phyloP scores from a whole-genome alignment of 306 rosid species.

The Glycyrrhiza uralensis region DNA sequence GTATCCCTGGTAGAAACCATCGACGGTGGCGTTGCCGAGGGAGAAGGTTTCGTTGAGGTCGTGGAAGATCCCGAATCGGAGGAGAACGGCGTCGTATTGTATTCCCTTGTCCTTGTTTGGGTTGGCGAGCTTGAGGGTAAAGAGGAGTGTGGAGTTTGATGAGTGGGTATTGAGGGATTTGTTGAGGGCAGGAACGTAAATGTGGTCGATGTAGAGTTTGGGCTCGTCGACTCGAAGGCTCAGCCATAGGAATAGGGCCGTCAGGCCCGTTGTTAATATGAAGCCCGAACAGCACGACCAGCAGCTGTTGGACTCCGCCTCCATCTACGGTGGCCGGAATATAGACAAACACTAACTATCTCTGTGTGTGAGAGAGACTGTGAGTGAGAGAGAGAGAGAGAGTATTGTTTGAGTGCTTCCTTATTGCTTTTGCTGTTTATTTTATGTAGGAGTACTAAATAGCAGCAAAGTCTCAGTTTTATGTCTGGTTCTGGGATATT shows the following conservation, averaged over 20 bases:
- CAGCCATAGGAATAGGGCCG: slow-evolving; percentile 47
- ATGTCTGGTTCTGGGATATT: too few relatives aligned
- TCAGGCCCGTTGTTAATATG: slow-evolving; percentile 30
- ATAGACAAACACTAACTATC: neutral
- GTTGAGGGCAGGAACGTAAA: slow-evolving; percentile 77
- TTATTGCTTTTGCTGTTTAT: neutral
- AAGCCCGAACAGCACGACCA: slow-evolving; percentile 34
- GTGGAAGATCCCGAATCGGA: slow-evolving; percentile 24
- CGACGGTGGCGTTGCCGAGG: slow-evolving; percentile 28
- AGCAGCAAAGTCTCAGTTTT: too few relatives aligned
- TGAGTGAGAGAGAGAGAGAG: neutral
- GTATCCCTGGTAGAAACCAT: slow-evolving; percentile 69
- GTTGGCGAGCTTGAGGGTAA: slow-evolving; percentile 40
- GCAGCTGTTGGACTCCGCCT: slow-evolving; percentile 1
- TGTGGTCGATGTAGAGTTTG: slow-evolving; percentile 32
- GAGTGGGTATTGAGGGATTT: slow-evolving; percentile 34
- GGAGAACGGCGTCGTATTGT: slow-evolving; percentile 50
- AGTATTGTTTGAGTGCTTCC: neutral
- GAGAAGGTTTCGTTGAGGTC: slow-evolving; percentile 1
- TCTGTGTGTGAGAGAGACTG: neutral
- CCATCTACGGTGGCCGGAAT: slow-evolving; percentile 28
- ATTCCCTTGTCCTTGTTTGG: slow-evolving; percentile 71
- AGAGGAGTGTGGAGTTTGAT: slow-evolving; percentile 36
- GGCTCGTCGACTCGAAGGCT: slow-evolving; percentile 56
- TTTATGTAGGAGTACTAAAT: too few relatives aligned